phyloP scores from a whole-genome alignment of 495 filamentous ascomycete genomes.

The Trichocladium uniseriatum region DNA sequence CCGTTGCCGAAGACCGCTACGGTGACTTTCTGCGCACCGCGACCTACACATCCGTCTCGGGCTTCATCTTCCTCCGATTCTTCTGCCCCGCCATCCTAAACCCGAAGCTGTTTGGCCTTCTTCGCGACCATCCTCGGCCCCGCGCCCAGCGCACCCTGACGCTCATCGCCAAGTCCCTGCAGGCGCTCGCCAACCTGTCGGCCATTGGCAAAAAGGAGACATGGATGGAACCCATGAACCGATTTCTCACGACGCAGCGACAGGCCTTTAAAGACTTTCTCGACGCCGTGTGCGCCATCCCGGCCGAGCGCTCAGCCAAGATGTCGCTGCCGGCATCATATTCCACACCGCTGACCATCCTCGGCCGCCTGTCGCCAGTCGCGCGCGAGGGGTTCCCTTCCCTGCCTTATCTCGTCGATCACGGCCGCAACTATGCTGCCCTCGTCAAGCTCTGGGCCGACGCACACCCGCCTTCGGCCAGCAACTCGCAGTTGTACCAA shows the following conservation, averaged over 20 bases:
- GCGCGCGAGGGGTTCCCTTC: slow-evolving; percentile 91
- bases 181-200: slow-evolving; percentile 87
- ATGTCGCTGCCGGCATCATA: slow-evolving; percentile 73
- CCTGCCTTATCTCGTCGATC: slow-evolving; percentile 89
- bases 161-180: slow-evolving; percentile 90
- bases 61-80: slow-evolving; percentile 92
- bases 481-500: slow-evolving; percentile 40
- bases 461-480: slow-evolving; percentile 37
- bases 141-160: slow-evolving; percentile 86
- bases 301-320: slow-evolving; percentile 51
- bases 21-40: slow-evolving; percentile 93
- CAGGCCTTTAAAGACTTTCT: slow-evolving; percentile 80
- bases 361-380: slow-evolving; percentile 68
- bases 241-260: slow-evolving; percentile 52
- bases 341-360: slow-evolving; percentile 84
- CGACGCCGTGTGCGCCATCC: slow-evolving; percentile 75
- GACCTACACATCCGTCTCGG: slow-evolving; percentile 89
- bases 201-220: slow-evolving; percentile 90
- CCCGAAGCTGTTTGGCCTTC: slow-evolving; percentile 87
- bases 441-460: slow-evolving; percentile 85
- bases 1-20: slow-evolving; percentile 92
- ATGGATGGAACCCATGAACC: slow-evolving; percentile 99
- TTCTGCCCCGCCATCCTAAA: slow-evolving; percentile 95
- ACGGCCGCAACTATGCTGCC: slow-evolving; percentile 78
- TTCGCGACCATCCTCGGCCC: slow-evolving; percentile 76